phyloP scores from a whole-genome alignment of 1,284 basidiomycete genomes.

The Ustilago cynodontis region DNA sequence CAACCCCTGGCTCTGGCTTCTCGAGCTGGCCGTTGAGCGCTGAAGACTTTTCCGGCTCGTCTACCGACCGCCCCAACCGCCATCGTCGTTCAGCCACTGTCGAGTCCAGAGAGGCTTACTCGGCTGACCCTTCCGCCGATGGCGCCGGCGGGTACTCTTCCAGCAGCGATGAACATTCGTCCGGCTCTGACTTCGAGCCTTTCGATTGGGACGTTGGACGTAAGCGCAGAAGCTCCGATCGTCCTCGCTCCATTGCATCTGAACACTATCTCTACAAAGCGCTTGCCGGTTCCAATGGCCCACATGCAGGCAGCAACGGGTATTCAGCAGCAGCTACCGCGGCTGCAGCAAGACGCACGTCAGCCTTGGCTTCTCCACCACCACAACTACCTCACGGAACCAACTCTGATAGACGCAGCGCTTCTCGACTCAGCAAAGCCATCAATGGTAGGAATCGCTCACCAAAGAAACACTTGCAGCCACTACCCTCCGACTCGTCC shows the following conservation, averaged over 20 bases:
- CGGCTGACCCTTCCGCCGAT: slow-evolving; percentile 51
- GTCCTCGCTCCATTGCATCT: slow-evolving; percentile 20
- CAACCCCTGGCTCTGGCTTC: slow-evolving; percentile 24
- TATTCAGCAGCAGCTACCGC: slow-evolving; percentile 4
- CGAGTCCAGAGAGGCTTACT: slow-evolving; percentile 51
- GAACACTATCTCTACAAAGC: slow-evolving; percentile 20
- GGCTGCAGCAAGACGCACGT: slow-evolving; percentile 11
- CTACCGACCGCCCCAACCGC: slow-evolving; percentile 36
- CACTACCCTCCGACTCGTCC: slow-evolving; percentile 17
- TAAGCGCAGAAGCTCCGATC: slow-evolving; percentile 37
- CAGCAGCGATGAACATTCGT: slow-evolving; percentile 42
- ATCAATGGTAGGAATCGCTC: slow-evolving; percentile 9
- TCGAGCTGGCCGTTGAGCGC: slow-evolving; percentile 5
- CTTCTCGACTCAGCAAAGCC: slow-evolving; percentile 20
- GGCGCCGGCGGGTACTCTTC: slow-evolving; percentile 34
- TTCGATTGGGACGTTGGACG: slow-evolving; percentile 58
- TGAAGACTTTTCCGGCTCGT: slow-evolving; percentile 39
- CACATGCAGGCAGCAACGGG: neutral
- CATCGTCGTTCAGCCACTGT: slow-evolving; percentile 39
- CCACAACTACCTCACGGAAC: slow-evolving; percentile 5
- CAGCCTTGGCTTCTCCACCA: slow-evolving; percentile 21
- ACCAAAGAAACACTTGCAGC: slow-evolving; percentile 21
- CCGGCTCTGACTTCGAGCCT: slow-evolving; percentile 47
- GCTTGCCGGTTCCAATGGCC: neutral
- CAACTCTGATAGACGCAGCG: slow-evolving; percentile 7